phyloP scores from a whole-genome alignment of 2,329 filamentous ascomycete species.

The Phialophora tarda region DNA sequence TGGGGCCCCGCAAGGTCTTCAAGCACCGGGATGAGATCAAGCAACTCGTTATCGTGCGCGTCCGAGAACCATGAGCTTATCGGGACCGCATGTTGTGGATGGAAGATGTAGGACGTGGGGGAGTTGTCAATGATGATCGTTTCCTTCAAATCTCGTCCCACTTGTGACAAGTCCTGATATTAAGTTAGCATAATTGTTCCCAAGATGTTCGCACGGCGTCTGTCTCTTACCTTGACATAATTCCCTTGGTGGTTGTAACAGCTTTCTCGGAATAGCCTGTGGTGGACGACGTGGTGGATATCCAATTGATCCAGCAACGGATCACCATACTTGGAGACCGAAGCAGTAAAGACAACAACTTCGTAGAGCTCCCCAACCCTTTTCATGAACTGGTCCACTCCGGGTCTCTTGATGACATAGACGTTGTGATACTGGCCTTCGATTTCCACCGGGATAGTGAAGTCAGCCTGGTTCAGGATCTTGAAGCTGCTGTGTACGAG shows the following conservation, averaged over 20 bases:
- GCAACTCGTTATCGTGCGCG: slow-evolving; percentile 96
- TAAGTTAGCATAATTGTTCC: slow-evolving; percentile 19
- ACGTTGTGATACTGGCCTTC: slow-evolving; percentile 99
- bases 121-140: slow-evolving; percentile 99
- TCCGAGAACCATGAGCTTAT: slow-evolving; percentile 99
- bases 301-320: slow-evolving; percentile 94
- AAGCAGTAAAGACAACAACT: slow-evolving; percentile 97
- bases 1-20: slow-evolving; percentile 90
- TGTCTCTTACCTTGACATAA: slow-evolving; percentile 76
- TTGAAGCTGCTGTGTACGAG: slow-evolving; percentile 99
- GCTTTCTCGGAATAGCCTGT: slow-evolving; percentile 94
- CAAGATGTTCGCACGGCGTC: neutral
- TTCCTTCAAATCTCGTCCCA: slow-evolving; percentile 92
- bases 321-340: slow-evolving; percentile 98
- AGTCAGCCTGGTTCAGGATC: slow-evolving; percentile 97
- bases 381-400: slow-evolving; percentile 99
- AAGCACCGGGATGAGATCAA: slow-evolving; percentile 96
- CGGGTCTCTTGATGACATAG: slow-evolving; percentile 98
- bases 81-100: slow-evolving; percentile 96
- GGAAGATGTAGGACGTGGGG: slow-evolving; percentile 98
- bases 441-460: slow-evolving; percentile 98
- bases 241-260: slow-evolving; percentile 99
- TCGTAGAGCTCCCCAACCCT: slow-evolving; percentile 96
- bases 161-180: slow-evolving; percentile 82
- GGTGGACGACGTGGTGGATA: slow-evolving; percentile 95